Base-by-base conservation (phyloP, 108 stramenopile species). In the Asterionellopsis glacialis region DNA sequence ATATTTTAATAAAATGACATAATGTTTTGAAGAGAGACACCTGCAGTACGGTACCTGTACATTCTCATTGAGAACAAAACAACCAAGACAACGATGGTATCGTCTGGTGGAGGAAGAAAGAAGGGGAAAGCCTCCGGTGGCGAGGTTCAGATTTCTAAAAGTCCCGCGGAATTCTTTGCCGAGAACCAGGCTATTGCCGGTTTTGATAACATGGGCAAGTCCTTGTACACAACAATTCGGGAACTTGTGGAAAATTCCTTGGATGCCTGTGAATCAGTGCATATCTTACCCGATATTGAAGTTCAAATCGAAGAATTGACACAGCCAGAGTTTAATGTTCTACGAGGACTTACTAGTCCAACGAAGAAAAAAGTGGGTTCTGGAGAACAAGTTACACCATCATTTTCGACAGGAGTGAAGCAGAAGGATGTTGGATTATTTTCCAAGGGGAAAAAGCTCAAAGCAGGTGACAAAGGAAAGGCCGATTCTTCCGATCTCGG, bases 131-230 rank as follows among this genome's bases (percentile, higher is more conserved):
- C 33, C 7, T 33, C 33, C 33, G 33, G 33, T 33, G 33, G 33
- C 7, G 89, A 91, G 73, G 67, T 84, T n/a, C 90, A 91, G 57
- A 66, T 81, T 24, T 79, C 81, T 18, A 95, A 96, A 67, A 82
- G 82, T 21, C 92, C 97, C 0, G 97, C 97, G 0, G 94, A 96
- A 59, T 98, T 98, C 76, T 98, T 98, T 72, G 94, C 95, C 11
- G 95, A 96, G 60, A 91, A 98, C 83, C 95, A 96, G 68, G 83
- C 90, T 69, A 98, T 98, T 61, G 96, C 96, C 9, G 97, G 97
- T 23, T 98, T 98, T 74, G 97, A 98, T 79, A 98, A 98, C 59
- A 55, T 75, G 45, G 87, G 96, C 16, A 96, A 95, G 65, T 91
- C 96, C 12, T 76, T 98, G 51, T 98, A 96, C 73, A 98, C 97